Evolutionary conservation across 192 early-diverging fungal genomes (phyloP), one percentile per base, ranked within the genome.

Genomic region (Coemansia sp.): DNA sequence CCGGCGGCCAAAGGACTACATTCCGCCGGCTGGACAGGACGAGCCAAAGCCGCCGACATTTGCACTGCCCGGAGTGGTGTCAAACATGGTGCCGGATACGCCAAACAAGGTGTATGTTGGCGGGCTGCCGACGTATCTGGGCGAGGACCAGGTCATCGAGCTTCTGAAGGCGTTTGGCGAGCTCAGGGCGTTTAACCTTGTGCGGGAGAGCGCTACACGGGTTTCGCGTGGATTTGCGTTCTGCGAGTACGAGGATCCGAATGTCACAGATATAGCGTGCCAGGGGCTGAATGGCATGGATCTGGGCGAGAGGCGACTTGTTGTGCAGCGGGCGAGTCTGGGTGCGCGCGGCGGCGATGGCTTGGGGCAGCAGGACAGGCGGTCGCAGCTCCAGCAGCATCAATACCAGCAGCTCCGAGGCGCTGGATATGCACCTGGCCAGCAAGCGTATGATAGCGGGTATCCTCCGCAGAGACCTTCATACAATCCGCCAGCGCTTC

Each of bases 221-320:
- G 55, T 84, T 53, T 96, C 94, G 50, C 92, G 76, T 79, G 97
- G 97, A 2, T 97, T 92, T 83, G 97, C 95, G 3, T 97, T 99
- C 63, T 96, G 94, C 71, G 97, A 99, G 79, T 99, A 94, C 61
- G 82, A 84, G 17, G 92, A 97, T 70, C 87, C 92, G 19, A 84
- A 63, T 27, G 74, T 96, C 14, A 98, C 96, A 6, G 97, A 99
- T 64, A 81, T 94, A 38, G 97, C 93, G 13, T 96, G 94, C 66
- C 86, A 96, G 67, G 94, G 94, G 2, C 86, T 99, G 27, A 96
- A 98, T 67, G 91, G 94, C 36, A 92, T 99, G 89, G 92, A 94
- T 65, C 72, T 99, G 4, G 94, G 92, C 45, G 97, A 98, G 67
- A 89, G 89, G 30, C 93, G 91, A 63, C 74, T 99, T 14, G 87